A percentile compares a stretch with the other conserved stretches of the same genome.
Evolutionary conservation across 106 monocot species (phyloP).

Genomic region (Hemerocallis citrina): DNA sequence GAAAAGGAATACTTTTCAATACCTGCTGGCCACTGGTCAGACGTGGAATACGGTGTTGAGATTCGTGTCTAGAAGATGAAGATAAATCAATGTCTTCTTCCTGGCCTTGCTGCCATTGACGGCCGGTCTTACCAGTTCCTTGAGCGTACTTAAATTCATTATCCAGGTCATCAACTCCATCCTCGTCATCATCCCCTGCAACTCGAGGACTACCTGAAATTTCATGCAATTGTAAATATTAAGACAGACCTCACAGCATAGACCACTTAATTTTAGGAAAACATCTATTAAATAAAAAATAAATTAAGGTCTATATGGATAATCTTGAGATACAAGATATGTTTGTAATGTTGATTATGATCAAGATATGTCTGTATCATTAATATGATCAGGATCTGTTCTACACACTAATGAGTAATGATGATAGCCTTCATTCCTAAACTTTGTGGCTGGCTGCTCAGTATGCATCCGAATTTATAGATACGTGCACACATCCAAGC

Average conservation of each 20-base stretch:
- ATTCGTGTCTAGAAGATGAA: slow-evolving; percentile 58
- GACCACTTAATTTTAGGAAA: not conserved
- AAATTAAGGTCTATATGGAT: too few relatives aligned
- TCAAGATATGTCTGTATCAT: too few relatives aligned
- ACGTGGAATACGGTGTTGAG: slow-evolving; percentile 30
- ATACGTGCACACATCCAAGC: too few relatives aligned
- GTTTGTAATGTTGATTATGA: too few relatives aligned
- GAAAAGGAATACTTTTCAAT: slow-evolving; percentile 7
- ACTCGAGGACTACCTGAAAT: slow-evolving; percentile 69
- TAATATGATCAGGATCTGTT: too few relatives aligned
- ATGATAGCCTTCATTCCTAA: too few relatives aligned
- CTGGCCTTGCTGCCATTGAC: slow-evolving; percentile 28
- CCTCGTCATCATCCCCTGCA: slow-evolving; percentile 87
- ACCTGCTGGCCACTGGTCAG: slow-evolving; percentile 43
- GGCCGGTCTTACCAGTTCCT: slow-evolving; percentile 24
- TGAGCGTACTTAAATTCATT: slow-evolving; percentile 57
- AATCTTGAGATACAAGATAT: too few relatives aligned
- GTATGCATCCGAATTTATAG: too few relatives aligned
- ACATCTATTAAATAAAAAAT: too few relatives aligned
- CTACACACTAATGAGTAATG: too few relatives aligned
- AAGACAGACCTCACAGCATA: not conserved
- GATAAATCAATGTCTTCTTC: slow-evolving; percentile 48
- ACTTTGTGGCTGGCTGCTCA: too few relatives aligned
- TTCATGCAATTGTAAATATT: too few relatives aligned
- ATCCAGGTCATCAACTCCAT: slow-evolving; percentile 74